Evolutionary conservation across 2,329 filamentous ascomycete genomes (phyloP), one percentile per base, ranked within the genome.

Genomic region (Fusarium begoniae): DNA sequence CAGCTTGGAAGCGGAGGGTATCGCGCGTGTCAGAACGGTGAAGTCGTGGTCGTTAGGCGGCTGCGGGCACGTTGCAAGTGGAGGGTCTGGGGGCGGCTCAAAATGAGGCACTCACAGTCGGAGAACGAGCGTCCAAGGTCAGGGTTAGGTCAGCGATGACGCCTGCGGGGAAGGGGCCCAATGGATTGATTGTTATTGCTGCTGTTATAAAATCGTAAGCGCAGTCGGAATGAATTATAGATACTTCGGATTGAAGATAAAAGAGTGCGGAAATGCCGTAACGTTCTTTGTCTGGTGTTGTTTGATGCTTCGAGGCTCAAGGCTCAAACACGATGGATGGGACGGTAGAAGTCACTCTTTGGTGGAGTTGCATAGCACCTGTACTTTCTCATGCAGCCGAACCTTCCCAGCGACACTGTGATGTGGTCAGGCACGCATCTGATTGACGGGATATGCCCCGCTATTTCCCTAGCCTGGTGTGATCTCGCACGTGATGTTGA

Each of bases 61-160:
- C 64, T 72, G 70, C 64, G 72, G 66, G 63, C 72, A 68, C 66
- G 77, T 68, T 78, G 76, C 68, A 70, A 71, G 77, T 75, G 77
- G 77, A 79, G 77, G 75, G 65, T 70, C 73, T 75, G 66, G 76
- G 79, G 64, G 60, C 78, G 77, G 76, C 75, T 82, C 80, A 80
- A 81, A 81, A 78, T 81, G 80, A 82, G 80, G 79, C 78, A 81
- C 81, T 78, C 79, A 79, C 76, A 79, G 74, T 79, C 73, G 68
- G 75, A 74, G 72, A 75, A 64, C 74, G 76, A 74, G 72, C 74
- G 76, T 76, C 74, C 75, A 79, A 75, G 75, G 64, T 79, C 76
- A 80, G 79, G 80, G 79, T 81, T 82, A 82, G 80, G 81, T 82
- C 81, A 82, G 81, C 80, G 78, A 81, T 82, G 80, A 82, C 81